These are phyloP conservation scores for Brassica nigra DNA, from an alignment of 345 rosid genomes.

Conservation along the genomic window DNA sequence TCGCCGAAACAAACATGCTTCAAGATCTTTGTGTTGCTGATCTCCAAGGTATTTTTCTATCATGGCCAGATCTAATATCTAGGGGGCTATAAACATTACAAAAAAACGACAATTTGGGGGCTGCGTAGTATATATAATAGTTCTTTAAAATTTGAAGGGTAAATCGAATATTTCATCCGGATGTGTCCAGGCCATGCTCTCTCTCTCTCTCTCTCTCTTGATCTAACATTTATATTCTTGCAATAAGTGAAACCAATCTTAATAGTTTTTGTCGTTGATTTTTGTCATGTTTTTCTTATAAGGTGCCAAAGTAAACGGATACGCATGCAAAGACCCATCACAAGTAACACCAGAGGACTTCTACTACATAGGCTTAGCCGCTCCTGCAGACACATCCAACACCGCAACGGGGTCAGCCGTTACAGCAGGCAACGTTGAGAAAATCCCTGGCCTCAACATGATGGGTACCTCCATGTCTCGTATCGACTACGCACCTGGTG, in stretches of 20 bases:
- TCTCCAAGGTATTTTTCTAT: background rate
- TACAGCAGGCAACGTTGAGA: slow-evolving; percentile 41
- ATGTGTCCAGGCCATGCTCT: background rate
- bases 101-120: too few species aligned
- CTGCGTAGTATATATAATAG: too few species aligned
- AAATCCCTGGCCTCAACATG: slow-evolving; percentile 45
- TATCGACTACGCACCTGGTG: slow-evolving; percentile 55
- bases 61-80: background rate
- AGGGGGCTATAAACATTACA: background rate
- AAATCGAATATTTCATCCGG: too few species aligned
- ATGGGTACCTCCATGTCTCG: slow-evolving; percentile 42
- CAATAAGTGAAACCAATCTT: background rate
- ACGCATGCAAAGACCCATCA: slow-evolving; percentile 41
- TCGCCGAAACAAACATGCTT: slow-evolving; percentile 47
- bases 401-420: slow-evolving; percentile 21
- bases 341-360: slow-evolving; percentile 39
- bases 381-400: slow-evolving; percentile 29
- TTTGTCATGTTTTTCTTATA: background rate
- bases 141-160: too few species aligned
- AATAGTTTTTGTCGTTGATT: background rate
- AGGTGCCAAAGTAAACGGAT: slow-evolving; percentile 42
- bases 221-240: background rate
- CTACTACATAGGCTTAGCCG: slow-evolving; percentile 39
- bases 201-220: background rate
- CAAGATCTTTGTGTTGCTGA: background rate